A percentile compares a stretch with the other conserved stretches of the same genome.
Evolutionary conservation across 1,284 basidiomycete genomes (phyloP).

Genomic region (Sporisorium iseilematis-ciliati): DNA sequence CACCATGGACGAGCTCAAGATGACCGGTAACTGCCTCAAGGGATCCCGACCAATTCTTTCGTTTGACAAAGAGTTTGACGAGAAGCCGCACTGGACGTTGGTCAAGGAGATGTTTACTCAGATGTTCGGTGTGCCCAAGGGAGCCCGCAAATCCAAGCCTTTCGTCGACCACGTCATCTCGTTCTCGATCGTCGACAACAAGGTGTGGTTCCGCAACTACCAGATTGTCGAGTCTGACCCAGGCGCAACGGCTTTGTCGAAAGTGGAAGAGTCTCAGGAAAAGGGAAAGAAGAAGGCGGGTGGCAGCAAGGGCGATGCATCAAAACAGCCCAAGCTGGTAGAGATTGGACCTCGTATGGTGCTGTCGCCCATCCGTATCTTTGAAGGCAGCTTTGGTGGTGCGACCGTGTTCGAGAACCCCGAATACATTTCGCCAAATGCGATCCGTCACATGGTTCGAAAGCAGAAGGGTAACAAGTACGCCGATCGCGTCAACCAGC

Average conservation of each 20-base stretch:
- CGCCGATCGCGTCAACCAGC: slow-evolving; percentile 81
- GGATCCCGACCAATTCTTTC: slow-evolving; percentile 91
- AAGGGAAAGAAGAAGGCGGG: slow-evolving; percentile 48
- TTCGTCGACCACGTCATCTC: slow-evolving; percentile 98
- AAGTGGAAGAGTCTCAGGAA: slow-evolving; percentile 73
- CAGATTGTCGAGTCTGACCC: slow-evolving; percentile 80
- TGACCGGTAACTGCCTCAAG: slow-evolving; percentile 99
- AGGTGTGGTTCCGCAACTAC: slow-evolving; percentile 99
- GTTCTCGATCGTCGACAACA: slow-evolving; percentile 93
- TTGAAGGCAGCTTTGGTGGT: slow-evolving; percentile 85
- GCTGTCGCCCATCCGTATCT: slow-evolving; percentile 95
- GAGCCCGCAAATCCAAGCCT: slow-evolving; percentile 90
- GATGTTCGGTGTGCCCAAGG: slow-evolving; percentile 94
- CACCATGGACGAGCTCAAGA: slow-evolving; percentile 99
- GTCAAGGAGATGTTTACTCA: slow-evolving; percentile 95
- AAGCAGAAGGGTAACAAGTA: slow-evolving; percentile 84
- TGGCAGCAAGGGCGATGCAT: slow-evolving; percentile 21
- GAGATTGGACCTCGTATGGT: slow-evolving; percentile 95
- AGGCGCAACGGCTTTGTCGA: slow-evolving; percentile 53
- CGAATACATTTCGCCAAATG: slow-evolving; percentile 90
- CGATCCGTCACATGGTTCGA: slow-evolving; percentile 80
- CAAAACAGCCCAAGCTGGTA: slow-evolving; percentile 62
- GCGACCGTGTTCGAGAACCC: slow-evolving; percentile 96
- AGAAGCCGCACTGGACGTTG: slow-evolving; percentile 86
- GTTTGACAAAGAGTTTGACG: slow-evolving; percentile 92